Percentiles rank a stretch among this genome's conserved stretches.
phyloP scores from a whole-genome alignment of 75 land plant genomes.

The Gnetum montanum region DNA sequence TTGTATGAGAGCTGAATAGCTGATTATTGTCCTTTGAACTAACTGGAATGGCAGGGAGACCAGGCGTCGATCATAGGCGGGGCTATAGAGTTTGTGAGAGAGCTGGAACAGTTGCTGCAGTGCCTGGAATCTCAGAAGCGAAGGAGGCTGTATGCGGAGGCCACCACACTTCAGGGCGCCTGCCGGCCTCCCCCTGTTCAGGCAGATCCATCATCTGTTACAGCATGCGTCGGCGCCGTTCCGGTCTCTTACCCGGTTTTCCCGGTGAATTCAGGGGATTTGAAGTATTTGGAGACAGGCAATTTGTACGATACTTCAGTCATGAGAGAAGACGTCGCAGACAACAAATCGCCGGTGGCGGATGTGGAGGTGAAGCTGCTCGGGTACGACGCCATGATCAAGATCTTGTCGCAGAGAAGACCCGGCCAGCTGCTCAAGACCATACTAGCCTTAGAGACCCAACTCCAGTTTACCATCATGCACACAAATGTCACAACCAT shows the following conservation, averaged over 20 bases:
- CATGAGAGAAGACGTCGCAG: slow-evolving; percentile 56
- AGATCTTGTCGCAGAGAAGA: slow-evolving; percentile 63
- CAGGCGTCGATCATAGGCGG: slow-evolving; percentile 96
- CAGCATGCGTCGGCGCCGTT: background rate
- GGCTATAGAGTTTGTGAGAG: slow-evolving; percentile 90
- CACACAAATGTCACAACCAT: slow-evolving; percentile 87
- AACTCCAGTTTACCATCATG: slow-evolving; percentile 57
- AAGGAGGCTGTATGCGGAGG: slow-evolving; percentile 33
- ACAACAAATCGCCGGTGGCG: slow-evolving; percentile 61
- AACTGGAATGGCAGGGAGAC: slow-evolving; percentile 59
- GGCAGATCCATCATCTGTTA: no score
- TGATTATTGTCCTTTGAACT: background rate
- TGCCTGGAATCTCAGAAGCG: slow-evolving; percentile 86
- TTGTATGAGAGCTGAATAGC: no score
- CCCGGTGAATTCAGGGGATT: background rate
- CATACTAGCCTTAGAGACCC: slow-evolving; percentile 68
- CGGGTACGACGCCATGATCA: slow-evolving; percentile 66
- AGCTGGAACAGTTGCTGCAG: slow-evolving; percentile 84
- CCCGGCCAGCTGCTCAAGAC: slow-evolving; percentile 82
- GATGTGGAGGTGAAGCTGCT: slow-evolving; percentile 72
- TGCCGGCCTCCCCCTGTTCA: background rate
- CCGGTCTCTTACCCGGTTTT: background rate
- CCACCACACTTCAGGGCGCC: background rate
- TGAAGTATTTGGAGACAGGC: slow-evolving; percentile 5
- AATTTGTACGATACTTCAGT: slow-evolving; percentile 2